Conservation (phyloP, 2,329 filamentous ascomycete genomes). For the Aspergillus sp. region DNA sequence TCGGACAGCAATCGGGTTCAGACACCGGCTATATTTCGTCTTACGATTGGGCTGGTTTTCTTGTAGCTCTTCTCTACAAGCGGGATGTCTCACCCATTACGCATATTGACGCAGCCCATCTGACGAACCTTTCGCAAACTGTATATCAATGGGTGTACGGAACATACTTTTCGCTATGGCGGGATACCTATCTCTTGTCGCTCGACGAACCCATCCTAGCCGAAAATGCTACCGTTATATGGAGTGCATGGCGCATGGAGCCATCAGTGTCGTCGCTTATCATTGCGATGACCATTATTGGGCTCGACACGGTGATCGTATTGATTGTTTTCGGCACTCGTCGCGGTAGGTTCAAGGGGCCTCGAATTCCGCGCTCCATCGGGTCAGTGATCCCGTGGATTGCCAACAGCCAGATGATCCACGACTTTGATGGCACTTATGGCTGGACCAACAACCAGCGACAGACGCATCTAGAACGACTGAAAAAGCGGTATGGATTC, state of each 20-base stretch:
- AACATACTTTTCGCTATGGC: constrained; percentile 38
- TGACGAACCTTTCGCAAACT: constrained; percentile 27
- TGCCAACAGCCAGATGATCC: constrained; percentile 33
- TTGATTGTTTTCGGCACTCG: constrained; percentile 34
- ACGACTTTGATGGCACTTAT: constrained; percentile 32
- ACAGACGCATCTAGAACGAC: constrained; percentile 23
- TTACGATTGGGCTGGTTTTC: constrained; percentile 37
- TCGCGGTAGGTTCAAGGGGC: constrained; percentile 32
- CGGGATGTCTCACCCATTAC: constrained; percentile 25
- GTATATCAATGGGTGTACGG: constrained; percentile 38
- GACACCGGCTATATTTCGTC: constrained; percentile 30
- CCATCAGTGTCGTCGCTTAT: constrained; percentile 29
- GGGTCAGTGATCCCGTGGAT: constrained; percentile 36
- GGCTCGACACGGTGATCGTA: constrained; percentile 32
- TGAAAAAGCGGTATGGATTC: constrained; percentile 34
- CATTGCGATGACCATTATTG: constrained; percentile 31
- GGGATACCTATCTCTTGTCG: constrained; percentile 30
- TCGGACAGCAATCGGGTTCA: constrained; percentile 24
- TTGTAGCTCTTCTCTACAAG: constrained; percentile 34
- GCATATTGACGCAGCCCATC: constrained; percentile 20
- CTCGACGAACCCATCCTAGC: constrained; percentile 21
- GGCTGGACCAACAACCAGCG: constrained; percentile 29
- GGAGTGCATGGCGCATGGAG: constrained; percentile 32
- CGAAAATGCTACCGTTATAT: constrained; percentile 28
- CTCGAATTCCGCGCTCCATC: constrained; percentile 35